Evolutionary conservation across 768 basidiomycete genomes (phyloP).

Genomic region (Rhizopogon rudus): DNA sequence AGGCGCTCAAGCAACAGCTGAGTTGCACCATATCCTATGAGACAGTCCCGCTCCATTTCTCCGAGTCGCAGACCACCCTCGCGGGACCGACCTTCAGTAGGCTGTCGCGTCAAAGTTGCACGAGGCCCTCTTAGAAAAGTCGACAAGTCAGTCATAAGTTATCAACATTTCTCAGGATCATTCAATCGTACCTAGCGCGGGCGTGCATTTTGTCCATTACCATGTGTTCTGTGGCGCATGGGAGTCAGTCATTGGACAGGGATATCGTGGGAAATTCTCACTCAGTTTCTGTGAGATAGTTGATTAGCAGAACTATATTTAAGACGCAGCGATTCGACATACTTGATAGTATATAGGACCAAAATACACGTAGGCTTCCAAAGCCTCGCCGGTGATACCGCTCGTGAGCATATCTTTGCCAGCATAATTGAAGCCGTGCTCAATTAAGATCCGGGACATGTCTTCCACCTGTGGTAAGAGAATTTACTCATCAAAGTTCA

Average conservation of each 20-base stretch:
- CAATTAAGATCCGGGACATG: conserved; percentile 94
- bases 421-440: conserved; percentile 93
- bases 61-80: conserved; percentile 96
- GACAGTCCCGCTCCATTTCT: conserved; percentile 99
- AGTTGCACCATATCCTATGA: conserved; percentile 98
- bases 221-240: conserved; percentile 73
- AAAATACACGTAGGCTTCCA: conserved; percentile 98
- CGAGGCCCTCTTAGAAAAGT: conserved; percentile 75
- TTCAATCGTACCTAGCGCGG: conserved; percentile 68
- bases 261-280: conserved; percentile 34
- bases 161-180: conserved; percentile 7
- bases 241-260: conserved; percentile 9
- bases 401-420: conserved; percentile 99
- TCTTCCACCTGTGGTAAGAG: conserved; percentile 71
- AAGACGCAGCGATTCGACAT: conserved; percentile 14
- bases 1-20: conserved; percentile 93
- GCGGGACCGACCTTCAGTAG: conserved; percentile 96
- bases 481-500: conserved; percentile 5
- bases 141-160: conserved; percentile 6
- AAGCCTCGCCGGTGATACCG: conserved; percentile 94
- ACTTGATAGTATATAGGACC: conserved; percentile 99
- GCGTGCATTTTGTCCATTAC: conserved; percentile 99
- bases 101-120: conserved; percentile 94
- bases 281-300: conserved; percentile 74
- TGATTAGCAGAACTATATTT: conserved; percentile 2